These are phyloP conservation scores for Geosmithia flava DNA, from an alignment of 2,329 filamentous ascomycete genomes.

Conservation along the genomic window DNA sequence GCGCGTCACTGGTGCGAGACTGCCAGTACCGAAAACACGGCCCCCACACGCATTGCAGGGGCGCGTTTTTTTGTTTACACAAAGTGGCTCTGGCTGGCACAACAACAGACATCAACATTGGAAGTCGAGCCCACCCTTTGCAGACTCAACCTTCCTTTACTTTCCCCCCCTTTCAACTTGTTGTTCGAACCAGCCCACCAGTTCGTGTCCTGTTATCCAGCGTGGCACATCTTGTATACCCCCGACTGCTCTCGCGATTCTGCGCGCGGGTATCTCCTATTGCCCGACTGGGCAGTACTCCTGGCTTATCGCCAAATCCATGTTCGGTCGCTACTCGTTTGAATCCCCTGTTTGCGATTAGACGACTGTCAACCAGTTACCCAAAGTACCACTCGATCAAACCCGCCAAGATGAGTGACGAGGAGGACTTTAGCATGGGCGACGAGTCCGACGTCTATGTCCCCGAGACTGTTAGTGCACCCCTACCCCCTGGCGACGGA, in stretches of 20 bases:
- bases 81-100: not conserved
- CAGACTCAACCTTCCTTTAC: not conserved
- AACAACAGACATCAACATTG: conserved; percentile 1
- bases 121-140: not conserved
- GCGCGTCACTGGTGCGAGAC: not conserved
- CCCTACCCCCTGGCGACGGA: not conserved
- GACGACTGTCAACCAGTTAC: conserved; percentile 4
- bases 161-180: not conserved
- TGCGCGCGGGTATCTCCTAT: conserved; percentile 7
- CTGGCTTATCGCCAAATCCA: conserved; percentile 6
- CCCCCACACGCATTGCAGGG: not conserved
- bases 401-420: conserved; percentile 39
- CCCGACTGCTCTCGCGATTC: conserved; percentile 8
- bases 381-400: not conserved
- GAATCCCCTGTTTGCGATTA: conserved; percentile 7
- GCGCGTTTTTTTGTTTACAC: not conserved
- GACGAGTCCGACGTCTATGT: conserved; percentile 29
- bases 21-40: not conserved
- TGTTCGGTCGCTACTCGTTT: conserved; percentile 9
- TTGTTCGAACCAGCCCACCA: not conserved
- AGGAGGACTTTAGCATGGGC: conserved; percentile 26
- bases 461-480: conserved; percentile 22
- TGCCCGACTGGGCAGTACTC: conserved; percentile 7
- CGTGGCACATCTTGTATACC: conserved; percentile 11
- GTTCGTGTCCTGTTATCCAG: conserved; percentile 3